Percentiles rank a stretch among this genome's conserved stretches.
phyloP scores from a whole-genome alignment of 129 eudicot species.

The Erigeron canadensis region DNA sequence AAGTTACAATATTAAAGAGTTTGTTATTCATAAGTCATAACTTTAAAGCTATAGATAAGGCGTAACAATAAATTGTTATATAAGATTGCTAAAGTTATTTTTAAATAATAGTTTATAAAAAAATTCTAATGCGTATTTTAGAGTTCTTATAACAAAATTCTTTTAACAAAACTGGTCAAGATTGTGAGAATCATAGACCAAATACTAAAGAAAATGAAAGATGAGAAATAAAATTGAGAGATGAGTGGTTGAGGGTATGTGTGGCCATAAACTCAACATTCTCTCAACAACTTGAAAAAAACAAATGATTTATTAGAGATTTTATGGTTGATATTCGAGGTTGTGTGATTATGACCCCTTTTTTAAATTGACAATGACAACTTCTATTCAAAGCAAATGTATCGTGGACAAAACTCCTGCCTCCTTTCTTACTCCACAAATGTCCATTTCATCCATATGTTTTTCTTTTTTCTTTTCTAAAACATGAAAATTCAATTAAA shows the following conservation, averaged over 20 bases:
- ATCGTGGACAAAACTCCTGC: constrained; percentile 13
- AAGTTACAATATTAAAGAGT: too few relatives aligned
- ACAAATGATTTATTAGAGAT: constrained; percentile 22
- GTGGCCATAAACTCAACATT: constrained; percentile 34
- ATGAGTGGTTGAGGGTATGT: constrained; percentile 34
- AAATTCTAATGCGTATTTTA: too few relatives aligned
- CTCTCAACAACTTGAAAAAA: constrained; percentile 34
- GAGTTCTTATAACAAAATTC: too few relatives aligned
- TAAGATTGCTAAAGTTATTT: too few relatives aligned
- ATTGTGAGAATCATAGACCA: neutral
- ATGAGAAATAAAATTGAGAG: neutral
- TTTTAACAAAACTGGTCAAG: neutral
- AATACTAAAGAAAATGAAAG: neutral
- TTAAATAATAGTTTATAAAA: too few relatives aligned
- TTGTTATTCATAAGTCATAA: too few relatives aligned
- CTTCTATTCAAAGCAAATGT: constrained; percentile 23
- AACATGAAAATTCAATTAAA: neutral
- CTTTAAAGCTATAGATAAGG: too few relatives aligned
- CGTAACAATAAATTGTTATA: too few relatives aligned
- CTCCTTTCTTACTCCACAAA: constrained; percentile 20
- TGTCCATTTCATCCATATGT: constrained; percentile 11
- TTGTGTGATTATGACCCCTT: constrained; percentile 25
- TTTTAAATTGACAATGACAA: constrained; percentile 11
- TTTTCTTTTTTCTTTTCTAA: too few relatives aligned
- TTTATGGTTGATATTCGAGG: constrained; percentile 32